Base-by-base conservation (phyloP, 805 yeast genomes). In the Kazachstania kunashirensis region DNA sequence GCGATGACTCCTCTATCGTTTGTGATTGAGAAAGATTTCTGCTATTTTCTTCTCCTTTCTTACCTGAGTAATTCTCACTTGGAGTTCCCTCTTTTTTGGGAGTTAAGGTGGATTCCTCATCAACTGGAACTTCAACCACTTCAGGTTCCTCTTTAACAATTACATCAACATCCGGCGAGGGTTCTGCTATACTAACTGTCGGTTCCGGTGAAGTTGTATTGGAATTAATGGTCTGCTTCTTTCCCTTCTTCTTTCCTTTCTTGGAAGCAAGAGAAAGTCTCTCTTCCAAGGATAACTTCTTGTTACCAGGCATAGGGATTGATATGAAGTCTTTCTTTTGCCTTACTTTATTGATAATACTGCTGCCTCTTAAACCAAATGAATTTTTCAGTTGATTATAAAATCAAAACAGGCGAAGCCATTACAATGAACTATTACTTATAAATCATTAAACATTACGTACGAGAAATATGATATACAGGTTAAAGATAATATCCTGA, bases 241-340 rank as follows among this genome's bases (percentile, higher is more conserved):
- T 57, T 34, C 47, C 45, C 40, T 52, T 56, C 41, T 49, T 51
- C 32, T 53, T 50, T 26, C 62, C 62, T 29, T 59, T 50, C 43
- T 72, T 68, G 6, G 95, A 85, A 1, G 96, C 96, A 43, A 77
- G 59, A 2, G 92, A 94, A 36, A 88, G 66, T 42, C 96, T 67
- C 50, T 88, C 95, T 50, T 84, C 94, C 46, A 89, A 65, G 0
- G 95, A 77, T 14, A 84, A 61, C 43, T 88, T 67, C 54, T 79
- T 80, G 45, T 14, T 15, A 20, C 31, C 19, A 2, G 46, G 34
- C 46, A 42, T 42, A 8, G 25, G n/a, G 6, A n/a, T n/a, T n/a
- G n/a, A n/a, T n/a, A n/a, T n/a, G n/a, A n/a, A n/a, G n/a, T n/a
- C n/a, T n/a, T n/a, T n/a, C n/a, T n/a, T n/a, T n/a, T n/a, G n/a